These are phyloP conservation scores for Lentinula raphanica DNA, from an alignment of 768 basidiomycete genomes.

Conservation along the genomic window DNA sequence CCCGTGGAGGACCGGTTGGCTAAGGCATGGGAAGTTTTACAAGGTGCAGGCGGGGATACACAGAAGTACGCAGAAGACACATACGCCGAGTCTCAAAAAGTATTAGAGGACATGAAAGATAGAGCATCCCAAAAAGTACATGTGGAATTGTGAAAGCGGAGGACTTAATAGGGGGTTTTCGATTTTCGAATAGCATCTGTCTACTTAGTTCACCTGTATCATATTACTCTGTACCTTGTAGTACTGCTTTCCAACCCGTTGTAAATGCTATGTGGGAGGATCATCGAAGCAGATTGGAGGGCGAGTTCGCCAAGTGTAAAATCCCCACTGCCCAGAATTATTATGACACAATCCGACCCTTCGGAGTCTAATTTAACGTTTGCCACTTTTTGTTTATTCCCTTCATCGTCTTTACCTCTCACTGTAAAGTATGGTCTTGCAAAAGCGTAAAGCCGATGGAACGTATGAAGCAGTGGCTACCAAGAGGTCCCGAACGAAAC, in stretches of 20 bases:
- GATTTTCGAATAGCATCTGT: too few relatives aligned
- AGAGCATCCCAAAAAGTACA: conserved; percentile 3
- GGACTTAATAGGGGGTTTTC: too few relatives aligned
- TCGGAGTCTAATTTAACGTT: too few relatives aligned
- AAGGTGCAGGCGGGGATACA: conserved; percentile 26
- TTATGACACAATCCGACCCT: neutral
- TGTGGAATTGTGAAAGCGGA: neutral
- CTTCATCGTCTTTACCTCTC: neutral
- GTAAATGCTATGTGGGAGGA: too few relatives aligned
- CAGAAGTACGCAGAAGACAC: conserved; percentile 25
- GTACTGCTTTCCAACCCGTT: too few relatives aligned
- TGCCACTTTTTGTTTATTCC: neutral
- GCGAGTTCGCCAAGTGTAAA: too few relatives aligned
- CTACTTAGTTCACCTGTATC: too few relatives aligned
- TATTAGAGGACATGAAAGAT: conserved; percentile 4
- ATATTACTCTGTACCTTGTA: too few relatives aligned
- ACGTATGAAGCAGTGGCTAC: neutral
- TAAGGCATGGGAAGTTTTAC: conserved; percentile 40
- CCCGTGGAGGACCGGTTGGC: conserved; percentile 72
- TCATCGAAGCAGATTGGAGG: too few relatives aligned
- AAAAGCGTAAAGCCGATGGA: conserved; percentile 3
- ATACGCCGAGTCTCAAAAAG: conserved; percentile 13
- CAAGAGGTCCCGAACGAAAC: neutral
- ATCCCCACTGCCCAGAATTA: too few relatives aligned
- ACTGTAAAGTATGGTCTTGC: conserved; percentile 1